phyloP scores from a whole-genome alignment of 2,329 filamentous ascomycete species.

The Cladosporium sp. region DNA sequence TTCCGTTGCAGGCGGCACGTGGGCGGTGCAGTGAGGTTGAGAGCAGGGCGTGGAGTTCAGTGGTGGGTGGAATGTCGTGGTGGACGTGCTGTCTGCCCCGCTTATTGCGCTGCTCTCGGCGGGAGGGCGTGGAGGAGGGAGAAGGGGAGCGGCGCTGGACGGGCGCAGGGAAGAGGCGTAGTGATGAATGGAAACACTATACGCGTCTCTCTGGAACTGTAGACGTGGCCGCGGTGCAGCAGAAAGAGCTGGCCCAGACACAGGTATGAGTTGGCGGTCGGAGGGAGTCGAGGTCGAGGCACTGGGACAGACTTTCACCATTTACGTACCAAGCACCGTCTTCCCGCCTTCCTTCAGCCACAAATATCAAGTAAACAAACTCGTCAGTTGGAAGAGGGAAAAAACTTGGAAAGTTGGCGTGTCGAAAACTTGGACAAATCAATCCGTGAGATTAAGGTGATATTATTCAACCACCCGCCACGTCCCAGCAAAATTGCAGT shows the following conservation, averaged over 20 bases:
- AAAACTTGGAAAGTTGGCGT: background rate
- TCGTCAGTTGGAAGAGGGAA: background rate
- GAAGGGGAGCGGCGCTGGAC: background rate
- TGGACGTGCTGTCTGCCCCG: constrained; percentile 1
- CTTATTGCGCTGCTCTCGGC: constrained; percentile 1
- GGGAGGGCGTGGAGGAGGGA: background rate
- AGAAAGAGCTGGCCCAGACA: background rate
- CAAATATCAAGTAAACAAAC: constrained; percentile 1
- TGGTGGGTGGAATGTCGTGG: constrained; percentile 4
- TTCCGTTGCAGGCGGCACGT: constrained; percentile 9
- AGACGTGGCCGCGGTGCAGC: background rate
- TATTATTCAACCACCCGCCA: background rate
- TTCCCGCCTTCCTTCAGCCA: background rate
- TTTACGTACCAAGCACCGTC: too few species aligned
- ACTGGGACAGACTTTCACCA: background rate
- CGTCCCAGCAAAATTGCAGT: background rate
- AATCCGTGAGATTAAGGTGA: background rate
- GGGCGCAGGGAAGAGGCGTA: background rate
- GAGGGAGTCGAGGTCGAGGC: background rate
- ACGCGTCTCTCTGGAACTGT: background rate
- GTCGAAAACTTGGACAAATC: background rate
- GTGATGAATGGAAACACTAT: background rate
- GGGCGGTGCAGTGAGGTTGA: constrained; percentile 20
- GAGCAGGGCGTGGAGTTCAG: background rate
- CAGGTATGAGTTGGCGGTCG: background rate